Base-by-base conservation (phyloP, 2,329 filamentous ascomycete genomes). In the Phialocephala sp. region DNA sequence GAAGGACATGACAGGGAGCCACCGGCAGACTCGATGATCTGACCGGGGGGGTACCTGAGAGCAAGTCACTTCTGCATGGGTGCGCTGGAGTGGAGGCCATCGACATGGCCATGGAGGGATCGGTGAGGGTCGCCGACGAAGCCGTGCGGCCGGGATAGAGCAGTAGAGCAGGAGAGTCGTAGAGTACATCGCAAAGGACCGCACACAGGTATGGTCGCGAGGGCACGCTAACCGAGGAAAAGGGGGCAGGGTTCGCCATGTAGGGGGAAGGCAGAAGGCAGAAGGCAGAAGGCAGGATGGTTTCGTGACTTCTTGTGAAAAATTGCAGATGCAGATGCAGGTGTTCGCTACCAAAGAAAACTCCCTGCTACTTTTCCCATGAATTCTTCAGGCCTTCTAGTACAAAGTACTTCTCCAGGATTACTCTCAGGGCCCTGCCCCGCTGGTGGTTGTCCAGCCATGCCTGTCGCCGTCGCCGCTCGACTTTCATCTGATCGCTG, bases 71-170 rank as follows among this genome's bases (percentile, higher is more conserved):
- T 47, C 56, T 58, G 27, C 27, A 32, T 32, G 27, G 27, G 27
- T 32, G 27, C 27, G 3, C 27, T 32, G 27, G 27, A 32, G 3
- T 32, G 27, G 27, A 32, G 27, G 27, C 27, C 27, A 32, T 32
- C 27, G 27, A 32, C 27, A 32, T 32, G 27, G 27, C 27, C 6
- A 54, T 22, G 45, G 45, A 24, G n/a, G 45, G 45, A 62, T 65
- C 59, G 63, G 63, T 65, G 50, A 55, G 43, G 43, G 56, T 57
- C 63, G 63, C 59, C 63, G 63, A 62, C n/a, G 52, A 62, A 62
- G 63, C 63, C 63, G 63, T 55, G 45, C 50, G 55, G 55, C 18
- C 20, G 55, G 32, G 55, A 24, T 8, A 24, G n/a, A 39, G 20
- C 4, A 14, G 47, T 22, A 27, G 47, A 22, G 56, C n/a, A 32